A percentile compares a stretch with the other conserved stretches of the same genome.
phyloP scores from a whole-genome alignment of 768 basidiomycete species.

The Hirschioporus abietinus region DNA sequence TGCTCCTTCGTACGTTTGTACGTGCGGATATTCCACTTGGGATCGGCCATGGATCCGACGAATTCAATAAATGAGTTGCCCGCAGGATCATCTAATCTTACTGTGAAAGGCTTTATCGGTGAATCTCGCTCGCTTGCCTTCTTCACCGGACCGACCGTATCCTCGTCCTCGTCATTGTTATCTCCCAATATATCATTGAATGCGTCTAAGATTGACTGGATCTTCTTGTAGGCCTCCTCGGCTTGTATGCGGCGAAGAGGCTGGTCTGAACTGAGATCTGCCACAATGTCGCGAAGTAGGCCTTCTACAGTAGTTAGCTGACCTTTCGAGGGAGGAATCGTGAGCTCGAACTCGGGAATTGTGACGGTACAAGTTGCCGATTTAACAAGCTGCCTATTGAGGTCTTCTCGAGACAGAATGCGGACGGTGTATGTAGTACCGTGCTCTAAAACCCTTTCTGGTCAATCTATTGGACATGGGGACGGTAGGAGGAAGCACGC shows the following conservation, averaged over 20 bases:
- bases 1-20: conserved; percentile 79
- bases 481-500: conserved; percentile 22
- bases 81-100: conserved; percentile 86
- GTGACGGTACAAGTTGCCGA: conserved; percentile 74
- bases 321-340: conserved; percentile 78
- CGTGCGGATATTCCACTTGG: conserved; percentile 85
- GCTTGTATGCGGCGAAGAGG: conserved; percentile 79
- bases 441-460: conserved; percentile 48
- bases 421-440: conserved; percentile 79
- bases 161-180: conserved; percentile 25
- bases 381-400: conserved; percentile 91
- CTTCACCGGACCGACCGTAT: conserved; percentile 19
- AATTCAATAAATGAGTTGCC: conserved; percentile 98
- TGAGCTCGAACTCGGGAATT: conserved; percentile 87
- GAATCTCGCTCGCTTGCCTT: conserved; percentile 35
- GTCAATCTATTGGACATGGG: not conserved
- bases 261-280: conserved; percentile 79
- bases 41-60: conserved; percentile 77
- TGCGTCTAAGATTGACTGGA: conserved; percentile 67
- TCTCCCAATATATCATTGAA: conserved; percentile 62
- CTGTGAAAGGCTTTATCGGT: conserved; percentile 69
- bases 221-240: conserved; percentile 62
- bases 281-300: conserved; percentile 72
- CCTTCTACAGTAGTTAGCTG: conserved; percentile 98
- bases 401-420: conserved; percentile 67